phyloP scores from a whole-genome alignment of 495 filamentous ascomycete genomes.

The Neurospora sp. region DNA sequence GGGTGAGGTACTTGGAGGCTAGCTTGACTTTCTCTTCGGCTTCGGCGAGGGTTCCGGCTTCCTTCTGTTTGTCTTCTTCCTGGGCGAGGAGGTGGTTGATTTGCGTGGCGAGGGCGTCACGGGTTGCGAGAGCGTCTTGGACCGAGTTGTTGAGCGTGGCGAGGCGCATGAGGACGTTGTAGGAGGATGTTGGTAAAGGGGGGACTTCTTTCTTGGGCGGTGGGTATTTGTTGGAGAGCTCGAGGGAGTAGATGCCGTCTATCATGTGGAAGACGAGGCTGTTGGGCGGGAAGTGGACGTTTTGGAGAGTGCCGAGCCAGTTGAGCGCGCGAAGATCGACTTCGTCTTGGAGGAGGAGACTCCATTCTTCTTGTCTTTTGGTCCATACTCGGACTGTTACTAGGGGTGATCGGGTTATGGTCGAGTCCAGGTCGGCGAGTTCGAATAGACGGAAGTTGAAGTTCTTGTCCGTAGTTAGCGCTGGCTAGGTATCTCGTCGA shows the following conservation, averaged over 20 bases:
- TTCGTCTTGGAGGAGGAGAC: slow-evolving; percentile 59
- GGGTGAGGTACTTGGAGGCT: slow-evolving; percentile 48
- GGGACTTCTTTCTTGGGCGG: slow-evolving; percentile 33
- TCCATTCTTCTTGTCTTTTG: slow-evolving; percentile 50
- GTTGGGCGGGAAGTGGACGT: slow-evolving; percentile 72
- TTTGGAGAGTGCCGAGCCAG: slow-evolving; percentile 72
- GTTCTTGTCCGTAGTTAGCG: slow-evolving; percentile 39
- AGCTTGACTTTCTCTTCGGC: slow-evolving; percentile 53
- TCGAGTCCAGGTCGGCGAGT: slow-evolving; percentile 54
- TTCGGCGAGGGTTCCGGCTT: slow-evolving; percentile 32
- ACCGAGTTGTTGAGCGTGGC: slow-evolving; percentile 86
- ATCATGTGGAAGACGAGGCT: slow-evolving; percentile 77
- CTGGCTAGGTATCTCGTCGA: not conserved
- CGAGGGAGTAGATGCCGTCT: slow-evolving; percentile 77
- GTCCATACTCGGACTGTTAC: slow-evolving; percentile 71
- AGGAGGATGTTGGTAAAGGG: slow-evolving; percentile 58
- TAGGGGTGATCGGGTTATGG: slow-evolving; percentile 51
- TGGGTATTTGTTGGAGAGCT: slow-evolving; percentile 35
- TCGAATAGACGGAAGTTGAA: slow-evolving; percentile 86
- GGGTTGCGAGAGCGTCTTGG: slow-evolving; percentile 75
- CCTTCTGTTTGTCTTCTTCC: slow-evolving; percentile 27
- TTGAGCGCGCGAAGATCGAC: slow-evolving; percentile 62
- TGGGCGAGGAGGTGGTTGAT: slow-evolving; percentile 62
- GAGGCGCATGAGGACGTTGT: slow-evolving; percentile 82
- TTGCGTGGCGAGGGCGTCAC: slow-evolving; percentile 61